Evolutionary conservation across 1,284 basidiomycete species (phyloP), one percentile per base, ranked within the genome.

Genomic region (Boletus semigastroideus): DNA sequence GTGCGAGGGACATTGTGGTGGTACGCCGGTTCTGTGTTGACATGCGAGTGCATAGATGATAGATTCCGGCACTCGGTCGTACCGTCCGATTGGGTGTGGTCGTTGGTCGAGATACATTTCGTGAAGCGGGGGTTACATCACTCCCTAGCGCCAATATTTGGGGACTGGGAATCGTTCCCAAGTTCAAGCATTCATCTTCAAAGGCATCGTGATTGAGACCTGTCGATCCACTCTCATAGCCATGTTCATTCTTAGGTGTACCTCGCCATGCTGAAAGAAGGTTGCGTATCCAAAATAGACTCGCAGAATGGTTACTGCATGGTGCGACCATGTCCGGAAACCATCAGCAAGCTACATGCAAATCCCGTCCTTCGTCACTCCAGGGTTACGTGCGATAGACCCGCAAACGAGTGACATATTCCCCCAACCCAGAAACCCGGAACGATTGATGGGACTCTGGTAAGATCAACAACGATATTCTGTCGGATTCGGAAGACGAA

Each of bases 401-500:
- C 86, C 17, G 76, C 73, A 0, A 75, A 78, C 22, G 84, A 86
- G 83, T 0, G 71, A 69, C 0, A 73, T 79, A 22, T 87, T 80
- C 64, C 78, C 79, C 0, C 77, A 86, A 33, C 82, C 83, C 0
- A 81, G 86, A 46, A 62, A 37, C 38, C 84, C 83, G 0, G 72
- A 77, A 52, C 74, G 83, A 14, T 87, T 82, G 84, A 55, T 87
- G 11, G 74, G 72, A 27, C 60, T 70, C 10, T 2, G 82, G 82
- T 1, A 68, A 65, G 27, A 59, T 86, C 14, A 68, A 72, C 13
- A 67, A 68, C 11, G 81, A 84, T 83, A 74, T 57, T 73, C 78
- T 17, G 86, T 83, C 56, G 84, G 84, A 0, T 86, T 84, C 57
- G 84, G 84, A 10, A 68, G 84, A 33, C 70, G 78, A 37, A 76